Base-by-base conservation (phyloP, 2,329 filamentous ascomycete genomes). In the Lachnellula arida region DNA sequence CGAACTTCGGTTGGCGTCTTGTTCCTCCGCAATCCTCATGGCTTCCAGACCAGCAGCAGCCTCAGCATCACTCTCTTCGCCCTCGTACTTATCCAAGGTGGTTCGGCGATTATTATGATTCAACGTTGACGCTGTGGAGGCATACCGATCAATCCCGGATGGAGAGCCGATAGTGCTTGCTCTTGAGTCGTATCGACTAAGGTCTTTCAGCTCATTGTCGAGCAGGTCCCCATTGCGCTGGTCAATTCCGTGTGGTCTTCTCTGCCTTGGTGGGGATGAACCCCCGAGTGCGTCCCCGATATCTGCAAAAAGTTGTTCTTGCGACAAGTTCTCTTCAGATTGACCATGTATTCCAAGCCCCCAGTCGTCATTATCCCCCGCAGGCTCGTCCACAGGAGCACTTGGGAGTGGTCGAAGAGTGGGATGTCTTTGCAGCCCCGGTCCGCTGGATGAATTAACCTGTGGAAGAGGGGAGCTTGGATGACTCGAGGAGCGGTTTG, bases 31-130 rank as follows among this genome's bases (percentile, higher is more conserved):
- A 73, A 92, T 84, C 56, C 85, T 85, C 80, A 97, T 84, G 62
- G 91, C 91, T 68, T 89, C 82, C 51, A 95, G 75, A 15, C 94
- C 93, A 58, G 90, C 90, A 40, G 88, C 86, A 19, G 88, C 93
- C 71, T 97, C 93, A 0, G 88, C 85, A 68, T 97, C 93, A 67
- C 91, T 95, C 49, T 95, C 91, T 53, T 93, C 88, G 12, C 79
- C 79, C 14, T 73, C 87, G 14, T 77, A 77, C 37, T 78, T 73
- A 59, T 73, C 51, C 28, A 65, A 66, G 11, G 73, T 58, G 14
- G 60, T 56, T 11, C 57, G 53, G 14, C 47, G 52, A 49, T 72
- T 70, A 14, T 71, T 69, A 12, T 67, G 63, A 32, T 72, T 71
- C 23, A 74, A 57, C 14, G 77, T 81, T 5, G 76, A 78, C 4